Evolutionary conservation across 495 filamentous ascomycete genomes (phyloP).

Genomic region (Chaetomidium leptoderma): DNA sequence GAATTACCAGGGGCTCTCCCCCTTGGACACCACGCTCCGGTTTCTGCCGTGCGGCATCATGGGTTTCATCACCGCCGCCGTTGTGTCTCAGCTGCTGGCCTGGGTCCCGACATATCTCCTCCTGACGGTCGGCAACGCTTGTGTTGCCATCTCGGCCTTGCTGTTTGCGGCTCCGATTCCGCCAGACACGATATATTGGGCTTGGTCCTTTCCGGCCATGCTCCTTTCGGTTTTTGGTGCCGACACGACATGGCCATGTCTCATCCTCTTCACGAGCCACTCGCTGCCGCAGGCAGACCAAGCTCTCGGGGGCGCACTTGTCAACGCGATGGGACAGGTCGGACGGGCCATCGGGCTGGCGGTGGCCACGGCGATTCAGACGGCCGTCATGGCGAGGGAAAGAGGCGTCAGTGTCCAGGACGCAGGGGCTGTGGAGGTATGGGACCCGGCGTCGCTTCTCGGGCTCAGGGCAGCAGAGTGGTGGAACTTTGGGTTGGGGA

Average conservation of each 20-base stretch:
- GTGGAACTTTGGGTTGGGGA: slow-evolving; percentile 47
- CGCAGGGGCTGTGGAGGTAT: slow-evolving; percentile 32
- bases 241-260: slow-evolving; percentile 54
- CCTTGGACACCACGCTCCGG: slow-evolving; percentile 55
- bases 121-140: slow-evolving; percentile 49
- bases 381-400: slow-evolving; percentile 46
- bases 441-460: slow-evolving; percentile 42
- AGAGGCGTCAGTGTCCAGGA: slow-evolving; percentile 39
- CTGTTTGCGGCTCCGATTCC: slow-evolving; percentile 57
- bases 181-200: slow-evolving; percentile 53
- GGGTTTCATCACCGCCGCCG: slow-evolving; percentile 46
- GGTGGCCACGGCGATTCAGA: slow-evolving; percentile 54
- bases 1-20: slow-evolving; percentile 50
- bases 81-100: slow-evolving; percentile 53
- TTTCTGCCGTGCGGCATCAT: slow-evolving; percentile 57
- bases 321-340: slow-evolving; percentile 56
- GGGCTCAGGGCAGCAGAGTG: slow-evolving; percentile 53
- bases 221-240: slow-evolving; percentile 54
- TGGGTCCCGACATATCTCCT: slow-evolving; percentile 51
- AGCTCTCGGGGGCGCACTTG: slow-evolving; percentile 55
- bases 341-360: slow-evolving; percentile 56
- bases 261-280: slow-evolving; percentile 57
- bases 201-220: slow-evolving; percentile 57
- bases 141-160: slow-evolving; percentile 46
- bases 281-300: slow-evolving; percentile 57